Conservation (phyloP, 345 rosid genomes). For the Camelina hispida region DNA sequence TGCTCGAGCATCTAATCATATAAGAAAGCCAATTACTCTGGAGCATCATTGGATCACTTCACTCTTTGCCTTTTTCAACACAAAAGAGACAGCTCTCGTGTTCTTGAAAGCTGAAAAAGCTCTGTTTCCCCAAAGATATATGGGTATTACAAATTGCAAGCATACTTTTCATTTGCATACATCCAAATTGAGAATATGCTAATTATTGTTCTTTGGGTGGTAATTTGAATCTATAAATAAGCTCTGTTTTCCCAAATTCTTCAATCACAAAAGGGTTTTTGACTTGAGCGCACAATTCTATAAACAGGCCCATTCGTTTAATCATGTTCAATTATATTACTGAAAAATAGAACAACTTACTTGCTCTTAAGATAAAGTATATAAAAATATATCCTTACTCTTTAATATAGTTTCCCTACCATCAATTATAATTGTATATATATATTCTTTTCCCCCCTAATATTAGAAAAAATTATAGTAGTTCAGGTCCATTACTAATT, state of each 20-base stretch:
- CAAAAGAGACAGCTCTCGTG: conserved; percentile 32
- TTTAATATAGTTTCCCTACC: too few relatives aligned
- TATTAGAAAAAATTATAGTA: not conserved
- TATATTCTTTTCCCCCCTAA: too few relatives aligned
- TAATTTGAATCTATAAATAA: not conserved
- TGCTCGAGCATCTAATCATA: conserved; percentile 52
- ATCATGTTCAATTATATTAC: too few relatives aligned
- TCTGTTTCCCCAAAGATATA: conserved; percentile 16
- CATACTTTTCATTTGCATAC: conserved; percentile 23
- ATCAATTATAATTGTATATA: too few relatives aligned
- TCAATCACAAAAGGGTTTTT: too few relatives aligned
- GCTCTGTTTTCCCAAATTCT: too few relatives aligned
- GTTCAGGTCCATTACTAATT: not conserved
- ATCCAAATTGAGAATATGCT: conserved; percentile 7
- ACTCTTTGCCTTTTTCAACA: conserved; percentile 32
- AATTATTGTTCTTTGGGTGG: not conserved
- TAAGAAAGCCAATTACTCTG: conserved; percentile 29
- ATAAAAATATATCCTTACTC: too few relatives aligned
- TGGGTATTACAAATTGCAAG: not conserved
- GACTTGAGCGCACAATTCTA: too few relatives aligned
- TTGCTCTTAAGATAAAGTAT: too few relatives aligned
- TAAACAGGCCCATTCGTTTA: too few relatives aligned
- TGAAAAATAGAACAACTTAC: too few relatives aligned
- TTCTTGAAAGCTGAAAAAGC: conserved; percentile 23
- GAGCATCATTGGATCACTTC: conserved; percentile 43